phyloP scores from a whole-genome alignment of 2,329 filamentous ascomycete species.

The Aureobasidium namibiae region DNA sequence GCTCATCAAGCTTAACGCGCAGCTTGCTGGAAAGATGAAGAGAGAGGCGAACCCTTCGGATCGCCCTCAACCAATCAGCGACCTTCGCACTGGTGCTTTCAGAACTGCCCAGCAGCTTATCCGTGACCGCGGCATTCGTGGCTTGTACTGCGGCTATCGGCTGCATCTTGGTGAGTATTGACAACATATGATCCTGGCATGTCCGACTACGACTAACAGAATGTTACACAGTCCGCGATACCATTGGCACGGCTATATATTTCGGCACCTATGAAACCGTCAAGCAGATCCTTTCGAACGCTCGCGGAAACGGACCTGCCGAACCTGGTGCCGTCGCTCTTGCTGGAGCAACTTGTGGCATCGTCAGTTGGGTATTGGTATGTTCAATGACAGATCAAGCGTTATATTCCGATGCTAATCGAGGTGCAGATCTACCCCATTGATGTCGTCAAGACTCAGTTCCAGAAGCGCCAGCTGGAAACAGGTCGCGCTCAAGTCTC shows the following conservation, averaged over 20 bases:
- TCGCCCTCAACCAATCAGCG: constrained; percentile 8
- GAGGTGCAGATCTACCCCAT: constrained; percentile 47
- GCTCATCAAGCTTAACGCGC: constrained; percentile 79
- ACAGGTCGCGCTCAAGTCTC: constrained; percentile 53
- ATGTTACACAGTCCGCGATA: constrained; percentile 60
- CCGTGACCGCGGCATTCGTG: constrained; percentile 61
- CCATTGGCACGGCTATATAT: constrained; percentile 74
- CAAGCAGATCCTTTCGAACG: constrained; percentile 72
- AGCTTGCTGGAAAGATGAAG: constrained; percentile 72
- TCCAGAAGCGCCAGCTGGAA: constrained; percentile 72
- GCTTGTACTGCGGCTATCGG: constrained; percentile 72
- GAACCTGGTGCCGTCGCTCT: constrained; percentile 70
- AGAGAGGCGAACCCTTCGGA: constrained; percentile 19
- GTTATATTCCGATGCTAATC: background rate
- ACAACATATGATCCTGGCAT: constrained; percentile 11
- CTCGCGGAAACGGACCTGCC: constrained; percentile 64
- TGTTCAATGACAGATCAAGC: constrained; percentile 26
- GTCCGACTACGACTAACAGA: background rate
- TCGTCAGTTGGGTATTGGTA: constrained; percentile 77
- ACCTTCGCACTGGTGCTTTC: constrained; percentile 22
- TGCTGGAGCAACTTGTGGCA: constrained; percentile 72
- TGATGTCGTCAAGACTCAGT: constrained; percentile 77
- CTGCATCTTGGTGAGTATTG: constrained; percentile 61
- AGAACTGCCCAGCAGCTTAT: constrained; percentile 68
- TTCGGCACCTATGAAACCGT: constrained; percentile 85